These are phyloP conservation scores for Diphasiastrum complanatum DNA, from an alignment of 83 land plant species.

Conservation along the genomic window DNA sequence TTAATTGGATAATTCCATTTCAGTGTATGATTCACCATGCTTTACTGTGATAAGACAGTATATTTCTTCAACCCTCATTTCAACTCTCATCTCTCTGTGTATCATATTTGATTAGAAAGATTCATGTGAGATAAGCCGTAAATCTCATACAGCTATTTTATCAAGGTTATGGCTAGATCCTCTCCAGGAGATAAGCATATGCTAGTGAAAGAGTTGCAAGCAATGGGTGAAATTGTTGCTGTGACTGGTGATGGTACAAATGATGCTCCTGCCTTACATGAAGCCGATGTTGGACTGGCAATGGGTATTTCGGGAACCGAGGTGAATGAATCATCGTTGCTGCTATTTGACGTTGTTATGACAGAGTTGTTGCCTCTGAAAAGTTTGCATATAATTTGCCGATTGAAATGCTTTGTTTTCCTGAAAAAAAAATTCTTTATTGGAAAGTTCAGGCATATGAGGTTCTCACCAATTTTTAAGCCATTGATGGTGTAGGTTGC, in stretches of 20 bases:
- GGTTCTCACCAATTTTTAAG: neutral
- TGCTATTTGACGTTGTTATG: no score
- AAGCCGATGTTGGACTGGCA: neutral
- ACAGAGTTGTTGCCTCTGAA: no score
- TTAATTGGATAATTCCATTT: no score
- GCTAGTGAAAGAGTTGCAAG: neutral
- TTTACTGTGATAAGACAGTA: no score
- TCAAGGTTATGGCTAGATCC: neutral
- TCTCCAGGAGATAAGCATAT: neutral
- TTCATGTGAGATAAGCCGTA: no score
- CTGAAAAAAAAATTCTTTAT: neutral
- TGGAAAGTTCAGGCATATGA: neutral
- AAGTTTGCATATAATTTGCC: neutral
- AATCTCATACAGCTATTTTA: no score
- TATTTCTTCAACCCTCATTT: no score
- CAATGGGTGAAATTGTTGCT: neutral
- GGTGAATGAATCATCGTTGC: neutral
- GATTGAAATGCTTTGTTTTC: neutral
- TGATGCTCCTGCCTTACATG: slow-evolving; percentile 3
- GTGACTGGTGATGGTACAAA: slow-evolving; percentile 2
- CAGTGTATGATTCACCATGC: no score
- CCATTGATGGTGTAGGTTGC: slow-evolving; percentile 51
- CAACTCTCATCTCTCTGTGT: no score
- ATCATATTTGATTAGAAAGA: neutral
- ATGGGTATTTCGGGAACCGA: neutral